Percentiles rank a stretch among this genome's conserved stretches.
These are phyloP conservation scores for Brettanomyces sp. DNA, from an alignment of 805 yeast genomes.

Conservation along the genomic window DNA sequence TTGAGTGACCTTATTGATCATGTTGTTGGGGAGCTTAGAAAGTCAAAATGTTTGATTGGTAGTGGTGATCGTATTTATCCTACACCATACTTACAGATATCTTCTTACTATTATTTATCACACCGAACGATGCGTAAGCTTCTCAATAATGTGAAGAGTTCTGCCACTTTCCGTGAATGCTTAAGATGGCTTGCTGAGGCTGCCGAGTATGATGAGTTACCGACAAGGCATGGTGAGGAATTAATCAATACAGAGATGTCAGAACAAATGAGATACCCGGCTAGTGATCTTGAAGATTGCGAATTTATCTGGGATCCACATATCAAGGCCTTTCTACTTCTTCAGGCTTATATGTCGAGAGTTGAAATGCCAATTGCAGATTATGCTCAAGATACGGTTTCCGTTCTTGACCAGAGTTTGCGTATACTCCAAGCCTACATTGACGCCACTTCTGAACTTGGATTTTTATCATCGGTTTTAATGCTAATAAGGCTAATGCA, in stretches of 20 bases:
- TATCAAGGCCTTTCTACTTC: conserved; percentile 61
- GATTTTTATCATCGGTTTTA: conserved; percentile 54
- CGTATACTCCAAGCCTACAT: conserved; percentile 90
- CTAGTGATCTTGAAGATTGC: conserved; percentile 43
- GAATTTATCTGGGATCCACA: conserved; percentile 82
- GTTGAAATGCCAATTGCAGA: conserved; percentile 88
- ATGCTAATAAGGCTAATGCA: conserved; percentile 65
- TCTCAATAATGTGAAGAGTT: conserved; percentile 38
- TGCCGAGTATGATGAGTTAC: conserved; percentile 76
- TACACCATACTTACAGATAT: conserved; percentile 75
- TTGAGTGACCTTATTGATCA: conserved; percentile 58
- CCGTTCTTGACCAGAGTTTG: conserved; percentile 87
- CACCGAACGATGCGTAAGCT: conserved; percentile 78
- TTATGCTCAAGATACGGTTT: conserved; percentile 85
- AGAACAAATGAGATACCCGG: conserved; percentile 56
- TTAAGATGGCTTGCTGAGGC: conserved; percentile 51
- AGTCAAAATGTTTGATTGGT: conserved; percentile 63
- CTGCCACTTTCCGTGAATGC: conserved; percentile 50
- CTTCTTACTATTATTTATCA: conserved; percentile 88
- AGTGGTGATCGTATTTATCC: conserved; percentile 42
- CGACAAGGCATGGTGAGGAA: conserved; percentile 89
- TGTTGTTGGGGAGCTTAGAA: conserved; percentile 56
- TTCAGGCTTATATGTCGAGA: conserved; percentile 66
- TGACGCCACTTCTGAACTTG: conserved; percentile 82
- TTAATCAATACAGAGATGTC: conserved; percentile 79